Base-by-base conservation (phyloP, 169 alveolate species). In the Plasmodium vivax region DNA sequence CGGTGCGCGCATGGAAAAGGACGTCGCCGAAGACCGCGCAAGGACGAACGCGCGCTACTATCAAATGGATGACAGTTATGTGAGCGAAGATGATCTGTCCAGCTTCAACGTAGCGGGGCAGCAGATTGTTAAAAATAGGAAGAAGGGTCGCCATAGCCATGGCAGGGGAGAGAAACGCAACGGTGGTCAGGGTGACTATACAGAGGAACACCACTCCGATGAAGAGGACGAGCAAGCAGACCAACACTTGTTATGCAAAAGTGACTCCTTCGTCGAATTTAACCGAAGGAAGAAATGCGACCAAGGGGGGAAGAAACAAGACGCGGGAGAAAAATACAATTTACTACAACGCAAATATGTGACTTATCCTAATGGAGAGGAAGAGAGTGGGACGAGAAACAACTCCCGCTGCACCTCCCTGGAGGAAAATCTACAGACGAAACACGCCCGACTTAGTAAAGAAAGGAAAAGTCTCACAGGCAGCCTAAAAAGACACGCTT, bases 401-500 rank as follows among this genome's bases (percentile, higher is more conserved):
- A 41, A 75, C 23, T 41, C 62, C 8, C 23, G 62, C 1, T 3
- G 62, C 34, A 27, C 10, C 16, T 16, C 27, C 23, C 16, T 5
- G 54, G 79, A 54, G n/a, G 51, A 82, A 2, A 30, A 23, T 51
- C 10, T 32, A 45, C 56, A 51, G 14, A 41, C 51, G 27, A 19
- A 45, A 19, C 36, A 32, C 5, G 8, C 27, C 4, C 54, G 51
- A 51, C 16, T 2, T 23, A 71, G 47, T 79, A 74, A 80, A 6
- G 91, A 90, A 23, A 90, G 84, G 56, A 79, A 90, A 56, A 80
- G 83, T 30, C 43, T 80, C 32, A 80, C 83, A 19, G 74, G 90
- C 3, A 90, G 51, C 41, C 23, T 90, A 36, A 90, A 90, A 90
- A 79, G 94, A 62, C 94, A 90, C 54, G 94, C 94, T 12, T 90